These are phyloP conservation scores for Ilex paraguariensis DNA, from an alignment of 305 asterid species.

Conservation along the genomic window DNA sequence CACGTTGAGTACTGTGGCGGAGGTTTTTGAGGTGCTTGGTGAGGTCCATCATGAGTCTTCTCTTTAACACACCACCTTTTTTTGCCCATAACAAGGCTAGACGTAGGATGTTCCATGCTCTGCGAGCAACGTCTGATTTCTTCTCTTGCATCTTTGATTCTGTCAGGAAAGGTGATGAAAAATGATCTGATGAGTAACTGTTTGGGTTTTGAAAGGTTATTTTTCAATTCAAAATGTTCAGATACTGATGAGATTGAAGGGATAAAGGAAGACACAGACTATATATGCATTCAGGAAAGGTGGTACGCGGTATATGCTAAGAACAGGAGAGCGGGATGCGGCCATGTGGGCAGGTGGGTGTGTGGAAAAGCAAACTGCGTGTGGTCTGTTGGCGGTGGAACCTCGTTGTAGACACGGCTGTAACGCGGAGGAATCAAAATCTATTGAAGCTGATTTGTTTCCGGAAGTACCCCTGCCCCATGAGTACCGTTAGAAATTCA, in stretches of 20 bases:
- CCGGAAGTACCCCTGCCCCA: no score
- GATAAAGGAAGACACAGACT: background rate
- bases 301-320: background rate
- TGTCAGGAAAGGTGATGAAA: background rate
- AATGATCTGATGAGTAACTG: background rate
- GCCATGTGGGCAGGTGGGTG: background rate
- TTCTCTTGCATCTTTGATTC: constrained; percentile 29
- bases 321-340: background rate
- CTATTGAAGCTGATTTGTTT: background rate
- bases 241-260: background rate
- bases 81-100: constrained; percentile 59
- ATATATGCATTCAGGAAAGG: background rate
- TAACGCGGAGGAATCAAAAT: constrained; percentile 15
- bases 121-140: constrained; percentile 20
- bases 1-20: constrained; percentile 10
- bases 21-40: constrained; percentile 36
- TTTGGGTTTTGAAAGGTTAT: background rate
- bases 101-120: constrained; percentile 57
- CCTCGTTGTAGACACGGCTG: constrained; percentile 28
- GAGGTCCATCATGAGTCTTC: constrained; percentile 27
- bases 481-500: no score
- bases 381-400: constrained; percentile 29
- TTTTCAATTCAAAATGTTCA: background rate
- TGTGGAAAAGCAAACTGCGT: background rate
- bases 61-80: constrained; percentile 46